Percentiles rank a stretch among this genome's conserved stretches.
phyloP scores from a whole-genome alignment of 1,284 basidiomycete species.

The Apiotrichum akiyoshidainum region DNA sequence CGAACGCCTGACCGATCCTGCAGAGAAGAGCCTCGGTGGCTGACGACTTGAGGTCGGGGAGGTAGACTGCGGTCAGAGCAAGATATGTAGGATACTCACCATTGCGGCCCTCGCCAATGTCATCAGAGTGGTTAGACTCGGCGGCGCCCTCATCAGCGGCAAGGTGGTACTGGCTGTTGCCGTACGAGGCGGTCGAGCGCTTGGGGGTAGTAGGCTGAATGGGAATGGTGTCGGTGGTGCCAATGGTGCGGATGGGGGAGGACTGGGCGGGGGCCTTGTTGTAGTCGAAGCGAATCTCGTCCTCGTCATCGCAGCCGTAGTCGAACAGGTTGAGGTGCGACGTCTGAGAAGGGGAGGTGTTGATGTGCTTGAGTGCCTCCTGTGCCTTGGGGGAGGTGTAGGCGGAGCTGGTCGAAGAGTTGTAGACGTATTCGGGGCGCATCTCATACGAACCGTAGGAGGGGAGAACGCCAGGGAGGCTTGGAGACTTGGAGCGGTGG shows the following conservation, averaged over 20 bases:
- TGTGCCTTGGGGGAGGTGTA: neutral
- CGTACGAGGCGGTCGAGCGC: neutral
- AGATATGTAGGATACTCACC: constrained; percentile 19
- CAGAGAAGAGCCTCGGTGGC: constrained; percentile 25
- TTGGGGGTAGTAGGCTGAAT: neutral
- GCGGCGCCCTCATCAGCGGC: neutral
- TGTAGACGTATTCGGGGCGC: neutral
- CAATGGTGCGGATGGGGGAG: no score
- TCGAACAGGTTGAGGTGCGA: neutral
- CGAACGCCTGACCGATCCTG: constrained; percentile 26
- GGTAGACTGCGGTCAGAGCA: constrained; percentile 27
- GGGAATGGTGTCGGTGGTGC: neutral
- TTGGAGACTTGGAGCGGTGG: constrained; percentile 18
- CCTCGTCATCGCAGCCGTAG: constrained; percentile 5
- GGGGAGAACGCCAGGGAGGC: constrained; percentile 12
- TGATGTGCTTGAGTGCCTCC: constrained; percentile 3
- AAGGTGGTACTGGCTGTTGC: no score
- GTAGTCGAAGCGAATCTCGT: neutral
- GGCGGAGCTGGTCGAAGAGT: neutral
- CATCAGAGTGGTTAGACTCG: neutral
- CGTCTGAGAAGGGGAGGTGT: neutral
- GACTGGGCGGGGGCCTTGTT: neutral
- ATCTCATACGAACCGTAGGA: constrained; percentile 6
- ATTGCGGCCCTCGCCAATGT: constrained; percentile 29
- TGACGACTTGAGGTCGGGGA: constrained; percentile 22